Evolutionary conservation across 1,284 basidiomycete genomes (phyloP).

Genomic region (Papiliotrema nemorosa): DNA sequence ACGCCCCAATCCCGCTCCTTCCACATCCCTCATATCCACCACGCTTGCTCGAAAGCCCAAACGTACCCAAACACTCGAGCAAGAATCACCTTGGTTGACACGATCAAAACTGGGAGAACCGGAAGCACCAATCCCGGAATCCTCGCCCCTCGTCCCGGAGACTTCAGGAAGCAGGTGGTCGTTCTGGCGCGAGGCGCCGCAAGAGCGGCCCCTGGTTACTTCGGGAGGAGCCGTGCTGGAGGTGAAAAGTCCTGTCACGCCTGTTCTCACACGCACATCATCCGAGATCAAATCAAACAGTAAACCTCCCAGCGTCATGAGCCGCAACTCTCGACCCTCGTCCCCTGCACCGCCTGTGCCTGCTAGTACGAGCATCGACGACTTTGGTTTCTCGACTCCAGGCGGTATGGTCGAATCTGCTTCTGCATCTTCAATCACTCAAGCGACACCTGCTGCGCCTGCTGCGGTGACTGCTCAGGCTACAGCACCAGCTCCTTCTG

Average conservation of each 20-base stretch:
- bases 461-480: not conserved
- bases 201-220: slow-evolving; percentile 37
- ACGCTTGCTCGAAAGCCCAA: slow-evolving; percentile 15
- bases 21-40: slow-evolving; percentile 37
- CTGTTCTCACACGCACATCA: not conserved
- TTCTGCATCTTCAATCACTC: not conserved
- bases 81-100: slow-evolving; percentile 30
- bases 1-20: slow-evolving; percentile 36
- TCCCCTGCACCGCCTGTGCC: slow-evolving; percentile 7
- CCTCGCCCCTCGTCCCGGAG: slow-evolving; percentile 12
- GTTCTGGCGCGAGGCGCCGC: slow-evolving; percentile 40
- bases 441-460: not conserved
- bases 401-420: slow-evolving; percentile 3
- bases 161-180: slow-evolving; percentile 30
- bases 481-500: slow-evolving; percentile 25
- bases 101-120: slow-evolving; percentile 44
- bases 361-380: not conserved
- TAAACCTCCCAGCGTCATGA: not conserved
- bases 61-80: slow-evolving; percentile 12
- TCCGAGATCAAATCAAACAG: not conserved
- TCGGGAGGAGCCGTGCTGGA: slow-evolving; percentile 46
- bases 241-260: slow-evolving; percentile 22
- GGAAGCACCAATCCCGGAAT: slow-evolving; percentile 19
- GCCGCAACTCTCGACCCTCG: slow-evolving; percentile 3
- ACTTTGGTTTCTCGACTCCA: slow-evolving; percentile 3